These are phyloP conservation scores for Polygonum aviculare DNA, from an alignment of 148 eudicot species.

Conservation along the genomic window DNA sequence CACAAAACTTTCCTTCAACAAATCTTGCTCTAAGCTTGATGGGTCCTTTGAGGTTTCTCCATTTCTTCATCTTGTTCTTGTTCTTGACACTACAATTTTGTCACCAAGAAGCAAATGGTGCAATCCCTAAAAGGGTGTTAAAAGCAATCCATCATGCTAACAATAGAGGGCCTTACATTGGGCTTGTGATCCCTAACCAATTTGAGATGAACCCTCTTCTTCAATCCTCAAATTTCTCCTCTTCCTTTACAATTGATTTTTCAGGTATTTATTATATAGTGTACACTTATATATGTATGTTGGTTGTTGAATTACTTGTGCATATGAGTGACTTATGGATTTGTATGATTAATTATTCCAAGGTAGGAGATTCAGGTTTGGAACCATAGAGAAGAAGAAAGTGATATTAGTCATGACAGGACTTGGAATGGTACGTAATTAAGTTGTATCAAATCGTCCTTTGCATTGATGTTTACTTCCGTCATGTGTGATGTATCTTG, in stretches of 20 bases:
- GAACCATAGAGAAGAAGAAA: conserved; percentile 21
- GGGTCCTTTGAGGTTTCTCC: neutral
- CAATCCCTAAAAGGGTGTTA: neutral
- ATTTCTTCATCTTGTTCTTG: neutral
- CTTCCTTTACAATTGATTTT: neutral
- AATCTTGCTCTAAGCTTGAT: neutral
- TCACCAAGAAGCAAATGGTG: neutral
- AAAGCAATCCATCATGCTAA: neutral
- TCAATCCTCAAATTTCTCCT: neutral
- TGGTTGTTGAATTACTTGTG: neutral
- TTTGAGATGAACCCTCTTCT: conserved; percentile 9
- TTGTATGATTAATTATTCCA: neutral
- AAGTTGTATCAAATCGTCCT: neutral
- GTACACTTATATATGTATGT: neutral
- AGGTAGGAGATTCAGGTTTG: conserved; percentile 44
- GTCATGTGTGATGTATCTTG: neutral
- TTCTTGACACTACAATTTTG: neutral
- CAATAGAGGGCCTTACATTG: neutral
- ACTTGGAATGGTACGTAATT: conserved; percentile 20
- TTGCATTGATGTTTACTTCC: neutral
- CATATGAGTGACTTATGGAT: neutral
- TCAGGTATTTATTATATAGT: neutral
- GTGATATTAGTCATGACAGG: conserved; percentile 27
- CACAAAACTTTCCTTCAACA: neutral
- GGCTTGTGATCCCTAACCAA: neutral